These are phyloP conservation scores for Auriscalpium orientale DNA, from an alignment of 768 basidiomycete genomes.

Conservation along the genomic window DNA sequence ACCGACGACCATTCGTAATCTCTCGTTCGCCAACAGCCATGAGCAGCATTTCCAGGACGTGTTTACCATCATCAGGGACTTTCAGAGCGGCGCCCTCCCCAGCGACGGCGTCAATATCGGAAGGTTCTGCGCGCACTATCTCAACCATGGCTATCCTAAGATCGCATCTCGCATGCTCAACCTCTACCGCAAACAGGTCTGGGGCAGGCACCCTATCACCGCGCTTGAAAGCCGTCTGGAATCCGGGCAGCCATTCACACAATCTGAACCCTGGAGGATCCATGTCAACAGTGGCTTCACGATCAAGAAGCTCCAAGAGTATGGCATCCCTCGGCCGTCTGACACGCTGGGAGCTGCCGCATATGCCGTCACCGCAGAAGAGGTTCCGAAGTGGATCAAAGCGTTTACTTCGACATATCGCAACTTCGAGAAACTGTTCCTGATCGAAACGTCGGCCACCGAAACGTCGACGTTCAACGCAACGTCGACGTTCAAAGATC, in stretches of 20 bases:
- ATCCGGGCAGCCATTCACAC: not conserved
- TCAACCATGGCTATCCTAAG: not conserved
- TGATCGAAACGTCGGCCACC: too few relatives aligned
- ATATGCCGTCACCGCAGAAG: not conserved
- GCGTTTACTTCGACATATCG: not conserved
- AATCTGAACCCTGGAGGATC: not conserved
- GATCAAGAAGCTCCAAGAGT: not conserved
- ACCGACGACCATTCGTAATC: not conserved
- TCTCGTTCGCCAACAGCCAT: not conserved
- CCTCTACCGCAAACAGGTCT: not conserved
- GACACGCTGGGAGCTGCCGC: too few relatives aligned
- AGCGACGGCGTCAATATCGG: not conserved
- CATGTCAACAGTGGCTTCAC: not conserved
- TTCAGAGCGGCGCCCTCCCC: not conserved
- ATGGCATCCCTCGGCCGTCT: not conserved
- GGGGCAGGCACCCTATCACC: not conserved
- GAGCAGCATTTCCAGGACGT: not conserved
- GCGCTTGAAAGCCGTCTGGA: not conserved
- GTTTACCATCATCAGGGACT: not conserved
- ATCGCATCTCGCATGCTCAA: not conserved
- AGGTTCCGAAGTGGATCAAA: not conserved
- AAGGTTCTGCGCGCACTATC: not conserved
- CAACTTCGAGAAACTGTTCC: not conserved
- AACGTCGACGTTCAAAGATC: too few relatives aligned
- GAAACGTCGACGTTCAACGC: too few relatives aligned